Percentiles rank a stretch among this genome's conserved stretches.
These are phyloP conservation scores for Vitis riparia DNA, from an alignment of 164 flowering plant genomes.

Conservation along the genomic window DNA sequence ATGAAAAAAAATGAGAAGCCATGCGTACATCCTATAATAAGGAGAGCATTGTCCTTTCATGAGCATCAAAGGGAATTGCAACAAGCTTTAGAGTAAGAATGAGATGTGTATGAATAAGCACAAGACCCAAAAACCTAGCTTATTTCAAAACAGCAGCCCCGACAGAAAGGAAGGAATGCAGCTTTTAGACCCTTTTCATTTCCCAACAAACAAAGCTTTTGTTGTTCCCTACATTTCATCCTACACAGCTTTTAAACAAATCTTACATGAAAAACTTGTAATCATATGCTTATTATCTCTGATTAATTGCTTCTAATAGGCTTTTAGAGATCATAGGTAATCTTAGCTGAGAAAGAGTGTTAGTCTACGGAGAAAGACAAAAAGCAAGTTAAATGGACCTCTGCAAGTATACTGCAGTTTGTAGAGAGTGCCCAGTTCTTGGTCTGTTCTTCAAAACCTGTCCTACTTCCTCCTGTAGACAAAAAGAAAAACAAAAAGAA, in stretches of 20 bases:
- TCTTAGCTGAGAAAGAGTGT: neutral
- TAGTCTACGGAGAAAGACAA: neutral
- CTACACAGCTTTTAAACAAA: neutral
- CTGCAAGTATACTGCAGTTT: conserved; percentile 48
- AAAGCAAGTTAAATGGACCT: conserved; percentile 31
- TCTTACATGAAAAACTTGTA: neutral
- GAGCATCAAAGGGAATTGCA: neutral
- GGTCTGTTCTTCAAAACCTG: conserved; percentile 54
- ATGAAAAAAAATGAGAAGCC: no score
- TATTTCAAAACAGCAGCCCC: conserved; percentile 48
- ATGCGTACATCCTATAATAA: neutral
- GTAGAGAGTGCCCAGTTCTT: conserved; percentile 56
- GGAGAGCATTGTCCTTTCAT: conserved; percentile 11
- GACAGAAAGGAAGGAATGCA: conserved; percentile 79
- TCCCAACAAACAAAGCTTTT: conserved; percentile 61
- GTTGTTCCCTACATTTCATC: conserved; percentile 7
- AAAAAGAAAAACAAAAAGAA: conserved; percentile 36
- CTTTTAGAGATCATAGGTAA: neutral
- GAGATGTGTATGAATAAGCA: conserved; percentile 12
- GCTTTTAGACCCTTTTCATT: conserved; percentile 70
- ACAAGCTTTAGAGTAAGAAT: no score
- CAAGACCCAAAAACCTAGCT: conserved; percentile 34
- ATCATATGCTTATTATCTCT: conserved; percentile 15
- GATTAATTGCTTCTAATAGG: conserved; percentile 4
- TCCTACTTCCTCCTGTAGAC: conserved; percentile 47